A percentile compares a stretch with the other conserved stretches of the same genome.
These are phyloP conservation scores for Ceratonia siliqua DNA, from an alignment of 306 rosid species.

Conservation along the genomic window DNA sequence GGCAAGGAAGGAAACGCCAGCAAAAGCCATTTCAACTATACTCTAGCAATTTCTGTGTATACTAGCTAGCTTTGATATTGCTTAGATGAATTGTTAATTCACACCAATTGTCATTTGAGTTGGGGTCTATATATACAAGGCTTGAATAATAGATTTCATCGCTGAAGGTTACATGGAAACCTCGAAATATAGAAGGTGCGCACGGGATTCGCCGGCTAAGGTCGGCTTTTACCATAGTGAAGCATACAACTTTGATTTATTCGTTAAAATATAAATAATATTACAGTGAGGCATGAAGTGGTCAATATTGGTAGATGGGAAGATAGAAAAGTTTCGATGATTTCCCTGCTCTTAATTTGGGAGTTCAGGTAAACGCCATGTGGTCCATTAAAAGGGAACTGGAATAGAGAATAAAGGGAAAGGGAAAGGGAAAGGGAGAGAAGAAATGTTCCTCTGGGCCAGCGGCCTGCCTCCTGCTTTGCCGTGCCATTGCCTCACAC, in stretches of 20 bases:
- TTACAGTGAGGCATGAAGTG: neutral
- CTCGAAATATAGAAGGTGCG: neutral
- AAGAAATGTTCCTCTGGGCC: neutral
- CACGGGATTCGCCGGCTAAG: neutral
- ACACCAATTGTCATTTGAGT: neutral
- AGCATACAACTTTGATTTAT: neutral
- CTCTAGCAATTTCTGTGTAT: neutral
- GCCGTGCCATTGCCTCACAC: neutral
- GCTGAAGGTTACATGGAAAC: neutral
- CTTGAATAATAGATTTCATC: neutral
- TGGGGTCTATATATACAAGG: neutral
- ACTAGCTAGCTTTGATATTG: neutral
- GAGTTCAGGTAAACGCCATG: neutral
- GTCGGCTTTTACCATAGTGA: neutral
- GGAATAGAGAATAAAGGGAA: neutral
- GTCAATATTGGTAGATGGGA: neutral
- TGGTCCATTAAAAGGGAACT: neutral
- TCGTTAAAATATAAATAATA: neutral
- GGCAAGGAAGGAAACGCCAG: neutral
- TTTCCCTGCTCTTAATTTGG: too few species aligned
- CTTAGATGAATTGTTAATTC: neutral
- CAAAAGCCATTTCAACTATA: neutral
- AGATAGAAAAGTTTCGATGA: too few species aligned
- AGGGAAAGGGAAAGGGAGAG: neutral
- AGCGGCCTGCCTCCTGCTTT: neutral